Base-by-base conservation (phyloP, 345 rosid species). In the Salix dunnii region DNA sequence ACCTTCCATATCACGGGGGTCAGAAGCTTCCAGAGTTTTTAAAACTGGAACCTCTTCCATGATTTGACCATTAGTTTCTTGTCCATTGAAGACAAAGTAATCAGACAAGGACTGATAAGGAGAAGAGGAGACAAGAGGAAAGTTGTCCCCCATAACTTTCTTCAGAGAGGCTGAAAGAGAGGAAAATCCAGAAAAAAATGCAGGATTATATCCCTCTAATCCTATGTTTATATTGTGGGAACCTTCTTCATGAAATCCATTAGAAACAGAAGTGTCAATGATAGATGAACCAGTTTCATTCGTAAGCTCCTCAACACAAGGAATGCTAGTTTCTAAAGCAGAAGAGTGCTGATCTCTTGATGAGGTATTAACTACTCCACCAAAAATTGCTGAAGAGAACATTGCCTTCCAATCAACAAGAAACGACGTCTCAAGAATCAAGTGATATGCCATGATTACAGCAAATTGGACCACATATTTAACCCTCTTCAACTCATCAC, bases 401-500 rank as follows among this genome's bases (percentile, higher is more conserved):
- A 93, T 96, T 75, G 91, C 84, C 68, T 86, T 84, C 86, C 86
- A 87, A 82, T 96, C 98, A 82, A 89, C 87, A 13, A 96, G 88
- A 82, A 92, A 96, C 69, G 94, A 89, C 69, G 97, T 91, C 90
- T 96, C 99, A n/a, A 96, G 91, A 79, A 91, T 89, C 76, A 96
- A 85, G 86, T 88, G 91, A 84, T 93, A 86, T 46, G 99, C 99
- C 83, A 90, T 75, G 23, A 75, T 80, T 78, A 91, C 90, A 6
- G 91, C 91, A 75, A 79, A 74, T 68, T 90, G 99, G 61, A 93
- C 86, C 80, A 91, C 93, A 75, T 81, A 88, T 85, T 96, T 96
- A 74, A 96, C 78, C 87, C 84, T 92, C 83, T 96, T 96, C 84
- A 96, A 83, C 83, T 84, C 95, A 20, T 89, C 88, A n/a, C 92